A percentile compares a stretch with the other conserved stretches of the same genome.
These are phyloP conservation scores for Xylariaceae sp. DNA, from an alignment of 2,329 filamentous ascomycete genomes.

Conservation along the genomic window DNA sequence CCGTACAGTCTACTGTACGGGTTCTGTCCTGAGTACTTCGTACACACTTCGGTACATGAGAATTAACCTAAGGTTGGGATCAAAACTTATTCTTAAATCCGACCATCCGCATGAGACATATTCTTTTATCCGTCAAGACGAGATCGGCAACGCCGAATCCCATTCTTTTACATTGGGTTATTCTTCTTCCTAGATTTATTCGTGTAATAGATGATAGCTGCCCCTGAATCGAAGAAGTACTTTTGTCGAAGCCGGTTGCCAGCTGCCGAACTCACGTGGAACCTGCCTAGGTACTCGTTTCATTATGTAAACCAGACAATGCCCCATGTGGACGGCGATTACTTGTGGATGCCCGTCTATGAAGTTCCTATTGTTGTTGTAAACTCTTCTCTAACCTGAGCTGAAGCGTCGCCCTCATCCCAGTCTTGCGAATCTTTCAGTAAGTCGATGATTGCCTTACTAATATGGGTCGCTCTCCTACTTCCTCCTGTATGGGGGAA, in stretches of 20 bases:
- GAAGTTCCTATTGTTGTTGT: neutral
- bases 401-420: neutral
- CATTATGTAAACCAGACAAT: too few species aligned
- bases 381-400: neutral
- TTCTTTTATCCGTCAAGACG: neutral
- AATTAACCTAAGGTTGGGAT: neutral
- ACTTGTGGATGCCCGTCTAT: too few species aligned
- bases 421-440: slow-evolving; percentile 2
- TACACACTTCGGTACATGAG: too few species aligned
- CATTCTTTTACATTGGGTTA: neutral
- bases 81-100: neutral
- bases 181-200: neutral
- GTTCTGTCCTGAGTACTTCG: too few species aligned
- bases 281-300: too few species aligned
- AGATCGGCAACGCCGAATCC: neutral
- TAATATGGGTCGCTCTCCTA: slow-evolving; percentile 14
- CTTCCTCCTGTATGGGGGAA: slow-evolving; percentile 53
- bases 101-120: neutral
- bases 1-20: too few species aligned
- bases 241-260: too few species aligned
- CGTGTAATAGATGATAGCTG: too few species aligned
- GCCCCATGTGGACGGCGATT: too few species aligned
- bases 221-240: too few species aligned
- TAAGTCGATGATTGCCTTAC: slow-evolving; percentile 19
- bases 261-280: too few species aligned